These are phyloP conservation scores for Stachybotrys chlorohalonatus DNA, from an alignment of 2,329 filamentous ascomycete species.

Conservation along the genomic window DNA sequence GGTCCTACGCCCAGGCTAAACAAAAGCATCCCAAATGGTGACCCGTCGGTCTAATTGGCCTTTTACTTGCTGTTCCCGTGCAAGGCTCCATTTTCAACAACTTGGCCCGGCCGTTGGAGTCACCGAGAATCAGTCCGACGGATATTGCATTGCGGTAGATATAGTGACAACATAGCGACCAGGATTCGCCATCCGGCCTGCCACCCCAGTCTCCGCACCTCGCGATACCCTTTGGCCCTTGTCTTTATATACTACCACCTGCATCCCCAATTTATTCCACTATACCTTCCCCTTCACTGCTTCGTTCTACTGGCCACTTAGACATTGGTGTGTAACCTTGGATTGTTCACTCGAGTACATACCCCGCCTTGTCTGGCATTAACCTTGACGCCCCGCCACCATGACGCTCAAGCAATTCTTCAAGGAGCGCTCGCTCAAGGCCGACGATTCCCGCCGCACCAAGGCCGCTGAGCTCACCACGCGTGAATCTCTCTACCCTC, in stretches of 20 bases:
- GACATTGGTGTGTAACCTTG: too few relatives aligned
- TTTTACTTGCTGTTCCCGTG: background rate
- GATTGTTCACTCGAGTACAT: too few relatives aligned
- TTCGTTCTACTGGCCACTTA: background rate
- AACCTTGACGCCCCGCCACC: background rate
- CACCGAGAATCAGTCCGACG: background rate
- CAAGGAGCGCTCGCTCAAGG: conserved; percentile 33
- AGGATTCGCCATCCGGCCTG: background rate
- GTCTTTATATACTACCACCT: background rate
- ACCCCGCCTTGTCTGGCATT: too few relatives aligned
- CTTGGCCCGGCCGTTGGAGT: background rate
- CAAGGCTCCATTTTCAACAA: background rate
- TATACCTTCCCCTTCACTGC: background rate
- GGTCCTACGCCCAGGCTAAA: background rate
- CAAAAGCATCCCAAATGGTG: background rate
- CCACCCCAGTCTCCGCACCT: background rate
- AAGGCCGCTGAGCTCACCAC: conserved; percentile 49
- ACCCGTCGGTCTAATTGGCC: too few relatives aligned
- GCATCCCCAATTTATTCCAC: background rate
- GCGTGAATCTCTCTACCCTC: conserved; percentile 56
- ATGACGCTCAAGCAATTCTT: conserved; percentile 14
- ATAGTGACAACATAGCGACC: background rate
- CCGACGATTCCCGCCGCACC: conserved; percentile 30
- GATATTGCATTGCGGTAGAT: background rate
- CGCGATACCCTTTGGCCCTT: background rate